A percentile compares a stretch with the other conserved stretches of the same genome.
These are phyloP conservation scores for Boletus speciosus DNA, from an alignment of 768 basidiomycete genomes.

Conservation along the genomic window DNA sequence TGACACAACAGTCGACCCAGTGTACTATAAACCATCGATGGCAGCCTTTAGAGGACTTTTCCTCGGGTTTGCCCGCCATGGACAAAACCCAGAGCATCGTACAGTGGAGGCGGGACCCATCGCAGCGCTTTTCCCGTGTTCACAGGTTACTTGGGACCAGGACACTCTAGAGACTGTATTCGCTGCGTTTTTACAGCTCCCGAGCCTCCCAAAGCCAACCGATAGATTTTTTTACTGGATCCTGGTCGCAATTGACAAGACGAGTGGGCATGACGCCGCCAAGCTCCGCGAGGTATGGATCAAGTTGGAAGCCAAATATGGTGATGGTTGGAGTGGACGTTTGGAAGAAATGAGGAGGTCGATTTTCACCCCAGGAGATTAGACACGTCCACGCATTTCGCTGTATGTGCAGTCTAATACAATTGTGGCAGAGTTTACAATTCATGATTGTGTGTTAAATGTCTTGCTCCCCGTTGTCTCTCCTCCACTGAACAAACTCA, in stretches of 20 bases:
- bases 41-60: slow-evolving; percentile 70
- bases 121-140: slow-evolving; percentile 8
- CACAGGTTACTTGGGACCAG: slow-evolving; percentile 47
- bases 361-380: slow-evolving; percentile 28
- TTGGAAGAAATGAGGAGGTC: slow-evolving; percentile 41
- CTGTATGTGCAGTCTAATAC: slow-evolving; percentile 5
- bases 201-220: slow-evolving; percentile 41
- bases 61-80: slow-evolving; percentile 68
- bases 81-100: slow-evolving; percentile 24
- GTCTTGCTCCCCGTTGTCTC: slow-evolving; percentile 38
- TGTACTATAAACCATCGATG: slow-evolving; percentile 42
- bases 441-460: slow-evolving; percentile 20
- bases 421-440: slow-evolving; percentile 10
- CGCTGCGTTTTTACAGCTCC: slow-evolving; percentile 57
- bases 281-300: slow-evolving; percentile 56
- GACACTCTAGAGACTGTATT: slow-evolving; percentile 56
- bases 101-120: not conserved
- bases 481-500: slow-evolving; percentile 76
- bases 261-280: slow-evolving; percentile 49
- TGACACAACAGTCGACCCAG: slow-evolving; percentile 28
- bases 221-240: slow-evolving; percentile 60
- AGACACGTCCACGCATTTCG: not conserved
- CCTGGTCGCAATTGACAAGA: slow-evolving; percentile 58
- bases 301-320: slow-evolving; percentile 54
- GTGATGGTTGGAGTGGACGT: slow-evolving; percentile 41